phyloP scores from a whole-genome alignment of 2,329 filamentous ascomycete genomes.

The Fusarium oligoseptatum region DNA sequence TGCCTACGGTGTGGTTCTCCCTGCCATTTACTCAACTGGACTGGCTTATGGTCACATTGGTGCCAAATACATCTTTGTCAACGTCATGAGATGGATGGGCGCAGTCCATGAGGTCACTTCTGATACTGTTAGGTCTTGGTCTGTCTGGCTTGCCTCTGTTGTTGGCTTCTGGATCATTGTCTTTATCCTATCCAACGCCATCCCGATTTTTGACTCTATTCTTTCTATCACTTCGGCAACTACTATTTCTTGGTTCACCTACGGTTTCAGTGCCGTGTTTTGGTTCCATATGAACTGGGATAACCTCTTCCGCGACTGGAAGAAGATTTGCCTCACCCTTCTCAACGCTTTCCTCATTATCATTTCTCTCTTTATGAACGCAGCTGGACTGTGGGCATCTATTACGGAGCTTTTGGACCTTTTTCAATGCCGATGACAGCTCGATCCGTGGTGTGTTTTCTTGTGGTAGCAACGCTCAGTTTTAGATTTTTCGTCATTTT shows the following conservation, averaged over 20 bases:
- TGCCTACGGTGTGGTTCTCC: slow-evolving; percentile 42
- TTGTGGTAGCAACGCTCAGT: slow-evolving; percentile 17
- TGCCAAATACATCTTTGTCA: slow-evolving; percentile 31
- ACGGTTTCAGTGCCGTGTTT: slow-evolving; percentile 30
- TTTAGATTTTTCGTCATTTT: neutral
- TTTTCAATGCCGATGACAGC: slow-evolving; percentile 13
- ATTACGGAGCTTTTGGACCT: slow-evolving; percentile 18
- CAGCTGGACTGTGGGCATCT: slow-evolving; percentile 29
- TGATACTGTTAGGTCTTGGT: slow-evolving; percentile 33
- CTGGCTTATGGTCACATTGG: slow-evolving; percentile 34
- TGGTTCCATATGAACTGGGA: slow-evolving; percentile 30
- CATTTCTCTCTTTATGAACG: slow-evolving; percentile 33
- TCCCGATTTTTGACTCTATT: slow-evolving; percentile 40
- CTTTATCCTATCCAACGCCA: slow-evolving; percentile 38
- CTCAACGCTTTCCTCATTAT: slow-evolving; percentile 26
- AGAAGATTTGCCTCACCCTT: slow-evolving; percentile 30
- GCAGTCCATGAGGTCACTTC: slow-evolving; percentile 9
- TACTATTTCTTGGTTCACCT: slow-evolving; percentile 35
- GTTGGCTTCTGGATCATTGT: slow-evolving; percentile 32
- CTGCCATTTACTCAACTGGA: slow-evolving; percentile 41
- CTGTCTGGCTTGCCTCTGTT: slow-evolving; percentile 30
- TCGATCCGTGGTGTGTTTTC: slow-evolving; percentile 21
- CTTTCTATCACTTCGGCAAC: slow-evolving; percentile 33
- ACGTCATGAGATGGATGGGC: slow-evolving; percentile 4
- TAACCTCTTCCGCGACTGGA: slow-evolving; percentile 20